These are phyloP conservation scores for Pseudonitzschia delicatissima DNA, from an alignment of 108 stramenopile genomes.

Conservation along the genomic window DNA sequence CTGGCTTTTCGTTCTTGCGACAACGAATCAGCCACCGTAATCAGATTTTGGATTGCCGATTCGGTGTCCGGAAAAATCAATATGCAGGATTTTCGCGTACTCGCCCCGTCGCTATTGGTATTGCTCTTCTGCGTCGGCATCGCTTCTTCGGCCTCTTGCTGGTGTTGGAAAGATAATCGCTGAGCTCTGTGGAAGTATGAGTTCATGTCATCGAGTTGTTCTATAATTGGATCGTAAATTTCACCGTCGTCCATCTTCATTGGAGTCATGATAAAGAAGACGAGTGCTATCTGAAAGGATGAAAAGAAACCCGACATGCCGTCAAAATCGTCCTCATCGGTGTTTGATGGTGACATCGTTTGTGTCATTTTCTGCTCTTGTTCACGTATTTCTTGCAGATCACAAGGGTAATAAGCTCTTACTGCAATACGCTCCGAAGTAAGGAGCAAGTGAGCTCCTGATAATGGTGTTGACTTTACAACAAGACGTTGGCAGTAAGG, in stretches of 20 bases:
- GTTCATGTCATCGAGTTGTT: slow-evolving; percentile 11
- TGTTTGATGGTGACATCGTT: background rate
- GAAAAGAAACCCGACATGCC: slow-evolving; percentile 5
- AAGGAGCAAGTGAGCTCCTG: slow-evolving; percentile 12
- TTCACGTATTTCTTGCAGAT: background rate
- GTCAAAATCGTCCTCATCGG: slow-evolving; percentile 5
- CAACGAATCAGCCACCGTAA: background rate
- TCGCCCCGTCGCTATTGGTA: no score
- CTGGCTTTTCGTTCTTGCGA: background rate
- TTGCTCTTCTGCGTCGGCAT: background rate
- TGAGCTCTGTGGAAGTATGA: slow-evolving; percentile 11
- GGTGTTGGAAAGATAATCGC: background rate
- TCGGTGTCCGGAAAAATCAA: slow-evolving; percentile 15
- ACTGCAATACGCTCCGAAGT: slow-evolving; percentile 1
- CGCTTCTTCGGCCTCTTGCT: background rate
- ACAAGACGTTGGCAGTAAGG: background rate
- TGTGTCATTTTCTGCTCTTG: background rate
- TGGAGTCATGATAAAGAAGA: slow-evolving; percentile 4
- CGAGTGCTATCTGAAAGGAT: slow-evolving; percentile 11
- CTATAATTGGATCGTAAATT: background rate
- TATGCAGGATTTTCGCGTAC: no score
- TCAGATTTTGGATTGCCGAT: slow-evolving; percentile 8
- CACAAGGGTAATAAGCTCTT: slow-evolving; percentile 11
- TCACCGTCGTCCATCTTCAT: background rate
- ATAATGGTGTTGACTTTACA: background rate